A percentile compares a stretch with the other conserved stretches of the same genome.
phyloP scores from a whole-genome alignment of 73 alveolate species.

The Halteria grandinella region DNA sequence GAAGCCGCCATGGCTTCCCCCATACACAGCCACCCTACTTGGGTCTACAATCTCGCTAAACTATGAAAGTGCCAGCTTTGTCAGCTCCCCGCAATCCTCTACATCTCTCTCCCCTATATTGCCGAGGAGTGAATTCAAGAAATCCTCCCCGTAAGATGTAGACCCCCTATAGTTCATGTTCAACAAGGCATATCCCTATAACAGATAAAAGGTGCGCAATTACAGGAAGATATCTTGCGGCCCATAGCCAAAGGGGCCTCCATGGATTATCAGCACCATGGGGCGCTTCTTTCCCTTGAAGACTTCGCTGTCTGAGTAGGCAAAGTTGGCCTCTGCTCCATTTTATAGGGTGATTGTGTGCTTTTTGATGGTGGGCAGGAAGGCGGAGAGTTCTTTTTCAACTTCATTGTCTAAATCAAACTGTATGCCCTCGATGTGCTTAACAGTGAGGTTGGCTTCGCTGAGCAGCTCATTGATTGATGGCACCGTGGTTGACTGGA shows the following conservation, averaged over 20 bases:
- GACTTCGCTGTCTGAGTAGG: neutral
- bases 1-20: slow-evolving; percentile 78
- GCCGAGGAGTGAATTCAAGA: slow-evolving; percentile 54
- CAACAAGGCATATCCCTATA: slow-evolving; percentile 44
- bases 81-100: slow-evolving; percentile 54
- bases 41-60: slow-evolving; percentile 24
- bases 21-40: slow-evolving; percentile 54
- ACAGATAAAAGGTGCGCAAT: neutral
- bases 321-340: slow-evolving; percentile 59
- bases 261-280: slow-evolving; percentile 56
- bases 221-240: slow-evolving; percentile 23
- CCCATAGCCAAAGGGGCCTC: slow-evolving; percentile 65
- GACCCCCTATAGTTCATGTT: slow-evolving; percentile 60
- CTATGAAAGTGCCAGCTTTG: slow-evolving; percentile 24
- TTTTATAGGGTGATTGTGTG: slow-evolving; percentile 10
- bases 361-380: neutral
- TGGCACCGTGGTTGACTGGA: neutral
- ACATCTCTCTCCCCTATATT: slow-evolving; percentile 54
- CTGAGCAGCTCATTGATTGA: neutral
- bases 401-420: neutral
- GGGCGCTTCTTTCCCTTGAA: slow-evolving; percentile 35
- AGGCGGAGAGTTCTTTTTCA: neutral
- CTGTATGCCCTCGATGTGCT: neutral
- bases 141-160: slow-evolving; percentile 57
- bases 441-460: neutral